Conservation (phyloP, 2,329 filamentous ascomycete genomes). For the Colletotrichum tabaci region DNA sequence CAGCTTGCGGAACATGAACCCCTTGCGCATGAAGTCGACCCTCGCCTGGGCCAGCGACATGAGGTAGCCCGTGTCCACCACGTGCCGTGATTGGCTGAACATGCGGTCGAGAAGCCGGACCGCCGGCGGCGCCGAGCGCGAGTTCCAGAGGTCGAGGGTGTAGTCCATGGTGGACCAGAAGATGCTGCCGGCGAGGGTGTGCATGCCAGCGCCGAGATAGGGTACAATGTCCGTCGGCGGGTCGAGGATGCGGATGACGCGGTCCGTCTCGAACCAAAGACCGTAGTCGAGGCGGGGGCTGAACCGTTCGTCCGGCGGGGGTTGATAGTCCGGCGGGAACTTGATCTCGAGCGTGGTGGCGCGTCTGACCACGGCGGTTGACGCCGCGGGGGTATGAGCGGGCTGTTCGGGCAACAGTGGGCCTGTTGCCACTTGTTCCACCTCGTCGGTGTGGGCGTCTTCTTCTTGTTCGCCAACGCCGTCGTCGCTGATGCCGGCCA, state of each 20-base stretch:
- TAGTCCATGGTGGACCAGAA: slow-evolving; percentile 42
- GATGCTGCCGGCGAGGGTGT: slow-evolving; percentile 37
- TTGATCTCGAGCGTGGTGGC: rapidly evolving
- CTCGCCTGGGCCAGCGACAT: slow-evolving; percentile 29
- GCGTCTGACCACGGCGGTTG: background rate
- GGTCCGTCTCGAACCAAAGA: slow-evolving; percentile 37
- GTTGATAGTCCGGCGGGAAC: background rate
- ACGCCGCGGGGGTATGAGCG: background rate
- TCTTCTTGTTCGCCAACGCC: background rate
- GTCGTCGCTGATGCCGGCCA: slow-evolving; percentile 16
- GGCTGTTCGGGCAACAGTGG: background rate
- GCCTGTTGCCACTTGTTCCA: too few relatives aligned
- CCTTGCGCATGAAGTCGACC: slow-evolving; percentile 36
- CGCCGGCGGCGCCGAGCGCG: slow-evolving; percentile 4
- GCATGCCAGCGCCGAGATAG: slow-evolving; percentile 27
- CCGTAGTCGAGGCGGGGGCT: slow-evolving; percentile 41
- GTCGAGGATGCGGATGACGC: slow-evolving; percentile 32
- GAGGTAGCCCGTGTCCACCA: slow-evolving; percentile 18
- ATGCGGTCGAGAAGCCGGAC: slow-evolving; percentile 23
- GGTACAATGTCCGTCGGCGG: slow-evolving; percentile 25
- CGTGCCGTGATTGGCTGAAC: slow-evolving; percentile 11
- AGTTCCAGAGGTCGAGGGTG: slow-evolving; percentile 38
- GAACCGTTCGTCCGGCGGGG: background rate
- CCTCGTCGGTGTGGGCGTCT: too few relatives aligned
- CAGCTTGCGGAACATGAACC: slow-evolving; percentile 37